Evolutionary conservation across 1,139 yeast genomes (phyloP), one percentile per base, ranked within the genome.

Genomic region (Arxiozyma bovina): DNA sequence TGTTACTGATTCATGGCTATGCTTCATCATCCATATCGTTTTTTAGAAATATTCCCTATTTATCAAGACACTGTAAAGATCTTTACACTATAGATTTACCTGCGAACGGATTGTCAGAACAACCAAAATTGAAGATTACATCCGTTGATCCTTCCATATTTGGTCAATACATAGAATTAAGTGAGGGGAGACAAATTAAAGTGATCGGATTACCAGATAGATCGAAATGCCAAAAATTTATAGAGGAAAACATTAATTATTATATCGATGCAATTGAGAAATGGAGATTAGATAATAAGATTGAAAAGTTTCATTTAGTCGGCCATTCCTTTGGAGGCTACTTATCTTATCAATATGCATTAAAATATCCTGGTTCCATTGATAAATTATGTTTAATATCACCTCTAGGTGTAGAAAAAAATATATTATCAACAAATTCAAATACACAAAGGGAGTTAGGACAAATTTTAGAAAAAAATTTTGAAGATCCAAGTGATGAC

Each of bases 301-400:
- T 86, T 45, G 73, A 76, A 6, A 78, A 78, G 57, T 83, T 93
- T 63, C 82, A 87, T 30, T 69, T 93, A 30, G 77, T 93, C 57
- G 97, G 96, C 1, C 99, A 93, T 70, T 90, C 97, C 0, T 81
- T 89, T 64, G 99, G 99, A 20, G 98, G 96, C 0, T 89, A 90
- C 64, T 70, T 93, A 55, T 83, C 93, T 25, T 78, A 86, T 58
- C 82, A 87, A 8, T 93, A 93, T 68, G 83, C 93, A 9, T 61
- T 83, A 63, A 84, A 83, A 62, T 85, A 88, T 66, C 93, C 96
- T 0, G 74, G 77, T 1, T 74, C 77, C 1, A 77, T 91, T n/a
- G 73, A 79, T 30, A 81, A 81, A 59, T 74, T 93, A 57, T 77
- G 88, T 40, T 74, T 93, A 45, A 82, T 88, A 1, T 87, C 96